phyloP scores from a whole-genome alignment of 1,284 basidiomycete genomes.

The Ceratobasidium sp. region DNA sequence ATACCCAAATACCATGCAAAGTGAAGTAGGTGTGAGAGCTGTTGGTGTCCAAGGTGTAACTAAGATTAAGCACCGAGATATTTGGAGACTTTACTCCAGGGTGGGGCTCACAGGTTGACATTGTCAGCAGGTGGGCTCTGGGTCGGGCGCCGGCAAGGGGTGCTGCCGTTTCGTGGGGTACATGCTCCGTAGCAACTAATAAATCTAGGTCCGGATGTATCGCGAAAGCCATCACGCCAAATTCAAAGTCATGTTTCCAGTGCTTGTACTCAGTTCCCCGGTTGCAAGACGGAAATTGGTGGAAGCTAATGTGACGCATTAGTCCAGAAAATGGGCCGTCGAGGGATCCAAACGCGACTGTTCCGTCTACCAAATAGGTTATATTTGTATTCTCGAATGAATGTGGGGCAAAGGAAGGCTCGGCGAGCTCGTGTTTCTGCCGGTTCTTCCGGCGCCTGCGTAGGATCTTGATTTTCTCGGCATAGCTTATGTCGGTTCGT shows the following conservation, averaged over 20 bases:
- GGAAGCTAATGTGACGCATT: neutral
- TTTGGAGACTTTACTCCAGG: neutral
- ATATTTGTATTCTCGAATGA: no score
- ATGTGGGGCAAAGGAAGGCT: no score
- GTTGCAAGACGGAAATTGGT: neutral
- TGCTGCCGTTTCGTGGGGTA: neutral
- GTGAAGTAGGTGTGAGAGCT: neutral
- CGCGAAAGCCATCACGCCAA: neutral
- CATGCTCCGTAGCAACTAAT: neutral
- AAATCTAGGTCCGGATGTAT: neutral
- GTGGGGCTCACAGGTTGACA: neutral
- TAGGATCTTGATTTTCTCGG: constrained; percentile 1
- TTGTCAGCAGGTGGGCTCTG: neutral
- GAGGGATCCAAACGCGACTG: no score
- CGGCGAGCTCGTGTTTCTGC: no score
- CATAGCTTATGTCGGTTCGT: constrained; percentile 6
- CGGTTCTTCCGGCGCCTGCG: neutral
- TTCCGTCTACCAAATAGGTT: no score
- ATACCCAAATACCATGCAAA: neutral
- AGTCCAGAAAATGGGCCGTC: no score
- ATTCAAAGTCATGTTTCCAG: neutral
- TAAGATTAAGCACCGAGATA: neutral
- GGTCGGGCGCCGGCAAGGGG: no score
- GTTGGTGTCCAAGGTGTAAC: no score
- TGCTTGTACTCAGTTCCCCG: neutral